Evolutionary conservation across 2,329 filamentous ascomycete species (phyloP).

Genomic region (Pestalotiopsis sp.): DNA sequence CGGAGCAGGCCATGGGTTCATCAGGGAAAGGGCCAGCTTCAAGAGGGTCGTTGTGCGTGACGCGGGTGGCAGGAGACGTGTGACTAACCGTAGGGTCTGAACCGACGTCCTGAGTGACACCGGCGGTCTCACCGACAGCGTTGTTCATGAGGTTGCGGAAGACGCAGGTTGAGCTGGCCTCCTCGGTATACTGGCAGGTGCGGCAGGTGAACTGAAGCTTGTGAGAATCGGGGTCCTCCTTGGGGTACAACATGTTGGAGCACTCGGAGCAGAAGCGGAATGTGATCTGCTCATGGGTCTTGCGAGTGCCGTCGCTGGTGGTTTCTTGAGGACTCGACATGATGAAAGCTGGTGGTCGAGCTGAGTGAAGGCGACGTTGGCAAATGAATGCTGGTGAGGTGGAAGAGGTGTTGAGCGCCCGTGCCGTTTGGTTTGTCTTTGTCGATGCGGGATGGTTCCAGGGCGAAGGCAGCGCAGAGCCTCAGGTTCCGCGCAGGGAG

Average conservation of each 20-base stretch:
- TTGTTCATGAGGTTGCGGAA: conserved; percentile 94
- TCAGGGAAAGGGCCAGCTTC: not conserved
- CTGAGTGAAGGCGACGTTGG: conserved; percentile 8
- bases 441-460: not conserved
- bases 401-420: not conserved
- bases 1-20: not conserved
- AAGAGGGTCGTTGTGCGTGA: conserved; percentile 8
- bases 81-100: conserved; percentile 97
- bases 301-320: conserved; percentile 38
- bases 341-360: conserved; percentile 13
- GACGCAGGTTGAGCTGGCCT: conserved; percentile 84
- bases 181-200: conserved; percentile 89
- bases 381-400: conserved; percentile 7
- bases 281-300: conserved; percentile 77
- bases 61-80: conserved; percentile 24
- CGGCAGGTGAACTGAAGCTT: conserved; percentile 93
- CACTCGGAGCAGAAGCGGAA: conserved; percentile 99
- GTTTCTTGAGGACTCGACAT: conserved; percentile 62
- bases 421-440: not conserved
- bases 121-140: conserved; percentile 89
- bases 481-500: not conserved
- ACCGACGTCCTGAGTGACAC: conserved; percentile 95
- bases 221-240: conserved; percentile 83
- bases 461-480: not conserved
- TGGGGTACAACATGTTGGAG: conserved; percentile 97